These are phyloP conservation scores for Termitomyces sp. DNA, from an alignment of 768 basidiomycete genomes.

Conservation along the genomic window DNA sequence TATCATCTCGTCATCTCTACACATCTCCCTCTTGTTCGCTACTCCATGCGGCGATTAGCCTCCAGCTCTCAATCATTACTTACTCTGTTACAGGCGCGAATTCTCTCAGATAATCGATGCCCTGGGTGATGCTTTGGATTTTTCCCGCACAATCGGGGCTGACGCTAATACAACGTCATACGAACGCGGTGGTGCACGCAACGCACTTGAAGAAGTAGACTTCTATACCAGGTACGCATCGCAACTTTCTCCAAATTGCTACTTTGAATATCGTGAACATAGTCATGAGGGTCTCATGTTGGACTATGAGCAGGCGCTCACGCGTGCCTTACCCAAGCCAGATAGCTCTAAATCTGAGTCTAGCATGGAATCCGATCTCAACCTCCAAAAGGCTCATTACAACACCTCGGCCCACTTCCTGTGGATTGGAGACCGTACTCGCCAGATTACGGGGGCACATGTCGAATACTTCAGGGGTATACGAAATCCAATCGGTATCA, in stretches of 20 bases:
- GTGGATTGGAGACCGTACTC: constrained; percentile 96
- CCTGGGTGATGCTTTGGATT: constrained; percentile 89
- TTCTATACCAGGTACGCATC: constrained; percentile 77
- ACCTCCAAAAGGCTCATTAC: constrained; percentile 49
- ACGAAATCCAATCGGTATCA: constrained; percentile 91
- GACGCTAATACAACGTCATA: constrained; percentile 46
- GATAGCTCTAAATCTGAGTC: not conserved
- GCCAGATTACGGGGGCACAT: constrained; percentile 89
- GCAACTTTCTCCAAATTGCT: not conserved
- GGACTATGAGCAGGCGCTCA: constrained; percentile 88
- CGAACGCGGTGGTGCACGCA: constrained; percentile 66
- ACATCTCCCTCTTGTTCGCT: not conserved
- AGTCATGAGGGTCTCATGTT: constrained; percentile 94
- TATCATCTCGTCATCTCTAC: not conserved
- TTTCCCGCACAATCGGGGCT: constrained; percentile 83
- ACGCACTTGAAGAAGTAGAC: constrained; percentile 82
- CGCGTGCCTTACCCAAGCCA: constrained; percentile 55
- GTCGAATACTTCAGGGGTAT: constrained; percentile 94
- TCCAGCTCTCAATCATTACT: not conserved
- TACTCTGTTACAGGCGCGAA: constrained; percentile 45
- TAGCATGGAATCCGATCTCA: not conserved
- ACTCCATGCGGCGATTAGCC: not conserved
- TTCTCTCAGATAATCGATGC: constrained; percentile 84
- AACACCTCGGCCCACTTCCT: constrained; percentile 93
- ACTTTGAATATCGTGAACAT: not conserved